Percentiles rank a stretch among this genome's conserved stretches.
These are phyloP conservation scores for Xylariomycetidae sp. DNA, from an alignment of 2,329 filamentous ascomycete genomes.

Conservation along the genomic window DNA sequence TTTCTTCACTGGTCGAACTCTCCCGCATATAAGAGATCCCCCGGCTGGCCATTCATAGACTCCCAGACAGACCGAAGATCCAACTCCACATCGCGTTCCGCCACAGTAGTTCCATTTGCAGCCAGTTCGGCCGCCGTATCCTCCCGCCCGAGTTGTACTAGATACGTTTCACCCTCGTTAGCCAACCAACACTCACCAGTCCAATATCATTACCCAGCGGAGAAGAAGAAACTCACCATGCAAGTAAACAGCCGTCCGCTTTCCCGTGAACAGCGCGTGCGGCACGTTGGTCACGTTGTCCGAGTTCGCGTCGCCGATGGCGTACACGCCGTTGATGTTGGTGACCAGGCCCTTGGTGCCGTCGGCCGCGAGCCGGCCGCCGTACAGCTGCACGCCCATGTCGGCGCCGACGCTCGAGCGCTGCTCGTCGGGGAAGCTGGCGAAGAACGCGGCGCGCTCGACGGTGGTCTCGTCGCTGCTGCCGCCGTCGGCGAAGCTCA, in stretches of 20 bases:
- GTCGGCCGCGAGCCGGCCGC: slow-evolving; percentile 40
- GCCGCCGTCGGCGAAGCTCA: slow-evolving; percentile 45
- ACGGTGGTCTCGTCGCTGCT: slow-evolving; percentile 22
- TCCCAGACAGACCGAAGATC: slow-evolving; percentile 41
- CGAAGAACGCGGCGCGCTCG: slow-evolving; percentile 47
- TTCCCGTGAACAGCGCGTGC: slow-evolving; percentile 56
- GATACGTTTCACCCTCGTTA: background rate
- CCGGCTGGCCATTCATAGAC: slow-evolving; percentile 36
- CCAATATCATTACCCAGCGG: background rate
- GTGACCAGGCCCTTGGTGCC: slow-evolving; percentile 40
- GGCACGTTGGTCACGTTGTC: slow-evolving; percentile 58
- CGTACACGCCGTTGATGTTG: slow-evolving; percentile 50
- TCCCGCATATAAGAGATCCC: slow-evolving; percentile 42
- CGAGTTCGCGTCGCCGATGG: slow-evolving; percentile 55
- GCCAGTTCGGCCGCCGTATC: slow-evolving; percentile 30
- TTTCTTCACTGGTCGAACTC: slow-evolving; percentile 28
- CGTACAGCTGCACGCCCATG: slow-evolving; percentile 41
- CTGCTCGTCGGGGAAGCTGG: slow-evolving; percentile 44
- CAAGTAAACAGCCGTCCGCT: slow-evolving; percentile 51
- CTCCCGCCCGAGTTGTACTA: slow-evolving; percentile 39
- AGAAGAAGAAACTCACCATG: slow-evolving; percentile 42
- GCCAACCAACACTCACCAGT: background rate
- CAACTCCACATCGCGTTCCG: slow-evolving; percentile 28
- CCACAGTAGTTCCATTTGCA: slow-evolving; percentile 20
- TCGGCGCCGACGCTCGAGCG: slow-evolving; percentile 40